Percentiles rank a stretch among this genome's conserved stretches.
Evolutionary conservation across 768 basidiomycete species (phyloP).

Genomic region (Nidularia sp.): DNA sequence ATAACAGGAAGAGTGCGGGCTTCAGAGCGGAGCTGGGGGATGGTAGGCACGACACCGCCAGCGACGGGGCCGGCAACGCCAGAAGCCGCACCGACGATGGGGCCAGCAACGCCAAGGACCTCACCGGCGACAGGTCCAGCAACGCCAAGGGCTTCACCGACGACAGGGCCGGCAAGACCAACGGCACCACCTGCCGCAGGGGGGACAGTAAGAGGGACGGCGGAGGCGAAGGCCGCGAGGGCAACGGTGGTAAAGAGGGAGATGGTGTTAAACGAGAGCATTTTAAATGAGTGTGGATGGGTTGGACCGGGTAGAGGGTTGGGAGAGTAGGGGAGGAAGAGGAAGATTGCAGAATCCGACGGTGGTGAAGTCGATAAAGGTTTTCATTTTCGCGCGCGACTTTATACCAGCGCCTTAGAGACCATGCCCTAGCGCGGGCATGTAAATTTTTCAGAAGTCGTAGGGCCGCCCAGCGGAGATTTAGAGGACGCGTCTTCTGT

Average conservation of each 20-base stretch:
- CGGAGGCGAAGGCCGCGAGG: conserved; percentile 11
- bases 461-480: neutral
- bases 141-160: neutral
- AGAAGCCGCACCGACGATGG: neutral
- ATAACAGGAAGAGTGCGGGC: conserved; percentile 9
- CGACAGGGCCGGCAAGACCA: neutral
- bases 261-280: conserved; percentile 16
- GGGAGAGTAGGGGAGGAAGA: conserved; percentile 1
- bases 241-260: conserved; percentile 15
- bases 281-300: conserved; percentile 14
- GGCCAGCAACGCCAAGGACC: conserved; percentile 1
- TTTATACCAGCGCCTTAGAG: too few species aligned
- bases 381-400: too few species aligned
- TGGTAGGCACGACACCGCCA: neutral
- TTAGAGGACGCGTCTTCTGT: neutral
- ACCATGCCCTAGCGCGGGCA: neutral
- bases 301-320: conserved; percentile 1
- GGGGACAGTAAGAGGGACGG: conserved; percentile 4
- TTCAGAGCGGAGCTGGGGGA: neutral
- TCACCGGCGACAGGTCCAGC: neutral
- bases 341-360: neutral
- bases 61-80: conserved; percentile 1
- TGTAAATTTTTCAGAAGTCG: neutral
- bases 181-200: neutral
- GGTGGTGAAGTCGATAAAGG: neutral